Percentiles rank a stretch among this genome's conserved stretches.
Conservation (phyloP, 2,329 filamentous ascomycete species). For the Pseudogymnoascus sp. region DNA sequence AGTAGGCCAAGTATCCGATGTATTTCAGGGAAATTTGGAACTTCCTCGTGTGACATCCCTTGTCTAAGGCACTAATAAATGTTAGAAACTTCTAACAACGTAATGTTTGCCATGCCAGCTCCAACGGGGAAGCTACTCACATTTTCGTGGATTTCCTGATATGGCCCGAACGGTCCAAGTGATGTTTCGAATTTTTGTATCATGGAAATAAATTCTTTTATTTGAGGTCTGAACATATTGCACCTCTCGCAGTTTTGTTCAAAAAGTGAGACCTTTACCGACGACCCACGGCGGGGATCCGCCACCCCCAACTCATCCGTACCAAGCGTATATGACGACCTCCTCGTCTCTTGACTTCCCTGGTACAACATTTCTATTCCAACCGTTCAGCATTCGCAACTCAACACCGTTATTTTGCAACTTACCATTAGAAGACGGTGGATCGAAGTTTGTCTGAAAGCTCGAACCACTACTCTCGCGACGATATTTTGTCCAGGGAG, state of each 20-base stretch:
- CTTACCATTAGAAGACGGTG: slow-evolving; percentile 1
- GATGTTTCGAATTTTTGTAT: not conserved
- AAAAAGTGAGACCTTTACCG: not conserved
- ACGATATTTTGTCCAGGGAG: not conserved
- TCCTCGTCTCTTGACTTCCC: not conserved
- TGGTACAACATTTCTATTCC: not conserved
- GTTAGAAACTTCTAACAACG: not conserved
- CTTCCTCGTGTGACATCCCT: not conserved
- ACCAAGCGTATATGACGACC: slow-evolving; percentile 1
- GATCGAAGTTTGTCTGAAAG: not conserved
- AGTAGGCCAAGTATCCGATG: slow-evolving; percentile 24
- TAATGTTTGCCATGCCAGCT: not conserved
- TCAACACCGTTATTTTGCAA: not conserved
- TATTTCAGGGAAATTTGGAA: slow-evolving; percentile 7
- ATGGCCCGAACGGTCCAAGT: not conserved
- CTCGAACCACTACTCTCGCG: not conserved
- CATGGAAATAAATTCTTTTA: slow-evolving; percentile 3
- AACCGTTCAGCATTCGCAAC: slow-evolving; percentile 1
- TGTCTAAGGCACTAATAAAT: not conserved
- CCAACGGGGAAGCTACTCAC: not conserved
- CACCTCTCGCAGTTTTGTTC: slow-evolving; percentile 1
- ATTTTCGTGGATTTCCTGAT: slow-evolving; percentile 3
- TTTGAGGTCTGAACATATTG: not conserved
- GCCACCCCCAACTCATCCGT: not conserved
- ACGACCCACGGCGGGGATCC: not conserved